phyloP scores from a whole-genome alignment of 176 grass and related monocot species.

The Pharus latifolius region DNA sequence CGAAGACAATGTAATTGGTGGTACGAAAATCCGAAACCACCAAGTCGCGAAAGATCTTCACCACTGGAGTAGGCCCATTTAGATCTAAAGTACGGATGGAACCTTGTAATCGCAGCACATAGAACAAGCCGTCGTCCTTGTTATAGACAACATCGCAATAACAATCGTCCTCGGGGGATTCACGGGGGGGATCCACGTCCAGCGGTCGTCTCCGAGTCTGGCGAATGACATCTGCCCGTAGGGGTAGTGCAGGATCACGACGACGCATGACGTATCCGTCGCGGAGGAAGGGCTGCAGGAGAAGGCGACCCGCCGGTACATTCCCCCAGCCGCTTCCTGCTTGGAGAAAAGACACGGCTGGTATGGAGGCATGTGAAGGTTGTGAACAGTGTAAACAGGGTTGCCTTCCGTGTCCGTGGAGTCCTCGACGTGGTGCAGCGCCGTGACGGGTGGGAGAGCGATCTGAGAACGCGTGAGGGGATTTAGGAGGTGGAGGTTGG shows the following conservation, averaged over 20 bases:
- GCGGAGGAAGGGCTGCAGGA: not conserved
- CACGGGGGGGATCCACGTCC: slow-evolving; percentile 4
- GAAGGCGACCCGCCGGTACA: not conserved
- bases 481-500: slow-evolving; percentile 1
- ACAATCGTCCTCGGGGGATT: no score
- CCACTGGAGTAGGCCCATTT: no score
- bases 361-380: no score
- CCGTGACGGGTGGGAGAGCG: not conserved
- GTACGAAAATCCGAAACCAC: no score
- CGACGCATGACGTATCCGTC: not conserved
- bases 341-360: no score
- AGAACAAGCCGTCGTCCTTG: no score
- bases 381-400: not conserved
- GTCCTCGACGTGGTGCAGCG: not conserved
- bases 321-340: no score
- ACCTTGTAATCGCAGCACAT: no score
- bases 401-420: not conserved
- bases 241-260: not conserved
- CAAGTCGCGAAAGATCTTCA: no score
- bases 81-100: no score
- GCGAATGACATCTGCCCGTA: not conserved
- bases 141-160: no score
- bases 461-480: not conserved
- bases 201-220: not conserved
- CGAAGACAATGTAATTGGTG: no score